These are phyloP conservation scores for Paecilomyces fulvus DNA, from an alignment of 2,329 filamentous ascomycete species.

Conservation along the genomic window DNA sequence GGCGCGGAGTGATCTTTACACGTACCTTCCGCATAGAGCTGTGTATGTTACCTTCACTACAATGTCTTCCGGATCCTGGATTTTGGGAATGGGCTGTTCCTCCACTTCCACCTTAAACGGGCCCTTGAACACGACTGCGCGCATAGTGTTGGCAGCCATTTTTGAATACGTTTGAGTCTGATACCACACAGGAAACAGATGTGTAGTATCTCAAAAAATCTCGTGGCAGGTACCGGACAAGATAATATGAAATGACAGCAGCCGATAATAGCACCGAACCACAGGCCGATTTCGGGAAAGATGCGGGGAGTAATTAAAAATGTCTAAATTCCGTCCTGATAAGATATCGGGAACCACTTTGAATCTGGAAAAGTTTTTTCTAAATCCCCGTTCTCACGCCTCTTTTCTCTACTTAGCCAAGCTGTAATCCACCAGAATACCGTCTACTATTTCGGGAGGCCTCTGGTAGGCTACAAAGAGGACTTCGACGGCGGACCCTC, in stretches of 20 bases:
- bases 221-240: not conserved
- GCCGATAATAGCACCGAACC: not conserved
- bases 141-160: constrained; percentile 55
- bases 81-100: constrained; percentile 66
- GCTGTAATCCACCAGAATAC: too few relatives aligned
- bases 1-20: not conserved
- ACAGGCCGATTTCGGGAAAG: not conserved
- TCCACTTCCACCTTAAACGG: constrained; percentile 67
- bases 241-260: not conserved
- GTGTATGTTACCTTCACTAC: constrained; percentile 77
- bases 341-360: not conserved
- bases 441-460: too few relatives aligned
- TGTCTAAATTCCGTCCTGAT: not conserved
- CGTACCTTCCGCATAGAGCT: constrained; percentile 76
- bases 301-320: not conserved
- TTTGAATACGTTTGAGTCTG: not conserved
- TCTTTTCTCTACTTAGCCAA: too few relatives aligned
- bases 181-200: not conserved
- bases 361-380: too few relatives aligned
- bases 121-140: constrained; percentile 79
- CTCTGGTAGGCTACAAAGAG: too few relatives aligned
- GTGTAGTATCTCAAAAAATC: not conserved
- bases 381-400: too few relatives aligned
- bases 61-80: constrained; percentile 64
- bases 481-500: too few relatives aligned